phyloP scores from a whole-genome alignment of 108 stramenopile genomes.

The Seminavis robusta region DNA sequence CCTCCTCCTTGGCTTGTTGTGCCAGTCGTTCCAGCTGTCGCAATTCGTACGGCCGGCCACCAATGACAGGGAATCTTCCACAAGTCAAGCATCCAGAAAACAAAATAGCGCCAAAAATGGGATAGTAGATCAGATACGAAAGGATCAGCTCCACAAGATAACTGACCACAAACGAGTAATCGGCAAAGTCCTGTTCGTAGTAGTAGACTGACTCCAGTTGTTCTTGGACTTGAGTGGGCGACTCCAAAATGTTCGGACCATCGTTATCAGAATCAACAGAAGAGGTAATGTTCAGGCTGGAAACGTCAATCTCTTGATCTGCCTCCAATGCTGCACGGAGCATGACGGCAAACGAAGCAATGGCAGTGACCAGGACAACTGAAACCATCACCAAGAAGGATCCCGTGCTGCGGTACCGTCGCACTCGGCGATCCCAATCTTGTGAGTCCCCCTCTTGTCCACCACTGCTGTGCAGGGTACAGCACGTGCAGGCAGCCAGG shows the following conservation, averaged over 20 bases:
- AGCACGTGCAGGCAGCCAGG: conserved; percentile 73
- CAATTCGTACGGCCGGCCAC: conserved; percentile 50
- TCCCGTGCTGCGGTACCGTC: conserved; percentile 17
- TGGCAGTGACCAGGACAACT: conserved; percentile 27
- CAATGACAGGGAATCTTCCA: conserved; percentile 47
- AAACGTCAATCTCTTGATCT: background rate
- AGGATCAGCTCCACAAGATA: conserved; percentile 67
- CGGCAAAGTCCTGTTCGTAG: conserved; percentile 23
- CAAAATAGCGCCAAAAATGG: conserved; percentile 53
- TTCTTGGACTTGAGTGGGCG: too few relatives aligned
- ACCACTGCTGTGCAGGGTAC: conserved; percentile 1
- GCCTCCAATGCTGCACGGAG: conserved; percentile 42
- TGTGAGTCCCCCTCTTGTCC: too few relatives aligned
- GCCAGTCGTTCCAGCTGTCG: conserved; percentile 31
- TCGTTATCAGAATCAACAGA: conserved; percentile 9
- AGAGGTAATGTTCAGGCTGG: too few relatives aligned
- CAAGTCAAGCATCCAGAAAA: conserved; percentile 58
- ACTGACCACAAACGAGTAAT: conserved; percentile 57
- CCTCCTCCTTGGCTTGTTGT: too few relatives aligned
- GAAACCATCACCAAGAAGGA: conserved; percentile 25
- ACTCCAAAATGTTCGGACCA: too few relatives aligned
- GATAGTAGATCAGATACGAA: conserved; percentile 61
- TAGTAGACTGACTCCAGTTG: too few relatives aligned
- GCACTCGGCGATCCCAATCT: too few relatives aligned
- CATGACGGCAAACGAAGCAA: conserved; percentile 46